phyloP scores from a whole-genome alignment of 139 green algal genomes.

The Micractinium conductrix region DNA sequence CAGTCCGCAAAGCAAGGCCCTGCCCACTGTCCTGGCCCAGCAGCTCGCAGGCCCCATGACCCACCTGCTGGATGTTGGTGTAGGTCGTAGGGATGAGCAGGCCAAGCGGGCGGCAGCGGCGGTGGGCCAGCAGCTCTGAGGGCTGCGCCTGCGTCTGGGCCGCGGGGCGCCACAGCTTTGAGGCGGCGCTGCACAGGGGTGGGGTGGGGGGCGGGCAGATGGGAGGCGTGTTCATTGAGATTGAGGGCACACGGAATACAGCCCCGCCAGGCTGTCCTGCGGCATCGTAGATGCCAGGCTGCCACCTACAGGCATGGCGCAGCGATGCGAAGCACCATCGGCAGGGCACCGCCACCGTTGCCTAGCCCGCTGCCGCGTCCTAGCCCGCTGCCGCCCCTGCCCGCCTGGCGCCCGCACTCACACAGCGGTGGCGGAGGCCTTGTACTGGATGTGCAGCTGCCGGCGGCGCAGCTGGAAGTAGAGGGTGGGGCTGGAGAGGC shows the following conservation, averaged over 20 bases:
- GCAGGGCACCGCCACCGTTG: no score
- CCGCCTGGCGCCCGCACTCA: slow-evolving; percentile 6
- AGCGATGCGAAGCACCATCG: no score
- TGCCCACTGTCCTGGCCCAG: neutral
- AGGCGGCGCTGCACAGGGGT: neutral
- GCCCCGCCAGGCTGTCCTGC: no score
- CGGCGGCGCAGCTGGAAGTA: slow-evolving; percentile 34
- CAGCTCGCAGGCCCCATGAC: neutral
- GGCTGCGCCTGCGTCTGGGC: neutral
- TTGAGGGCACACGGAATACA: no score
- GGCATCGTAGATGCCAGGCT: no score
- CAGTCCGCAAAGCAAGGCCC: neutral
- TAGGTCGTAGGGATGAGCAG: neutral
- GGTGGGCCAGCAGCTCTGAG: neutral
- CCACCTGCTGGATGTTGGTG: slow-evolving; percentile 19
- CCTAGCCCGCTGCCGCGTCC: no score
- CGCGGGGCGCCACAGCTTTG: slow-evolving; percentile 2
- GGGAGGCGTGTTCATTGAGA: no score
- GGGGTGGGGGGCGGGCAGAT: neutral
- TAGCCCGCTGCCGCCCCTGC: neutral
- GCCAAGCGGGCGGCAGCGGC: neutral
- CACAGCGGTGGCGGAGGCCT: neutral
- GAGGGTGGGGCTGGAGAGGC: slow-evolving; percentile 16
- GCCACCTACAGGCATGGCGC: no score
- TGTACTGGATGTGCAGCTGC: slow-evolving; percentile 27